Evolutionary conservation across 345 rosid genomes (phyloP).

Genomic region (Linum trigynum): DNA sequence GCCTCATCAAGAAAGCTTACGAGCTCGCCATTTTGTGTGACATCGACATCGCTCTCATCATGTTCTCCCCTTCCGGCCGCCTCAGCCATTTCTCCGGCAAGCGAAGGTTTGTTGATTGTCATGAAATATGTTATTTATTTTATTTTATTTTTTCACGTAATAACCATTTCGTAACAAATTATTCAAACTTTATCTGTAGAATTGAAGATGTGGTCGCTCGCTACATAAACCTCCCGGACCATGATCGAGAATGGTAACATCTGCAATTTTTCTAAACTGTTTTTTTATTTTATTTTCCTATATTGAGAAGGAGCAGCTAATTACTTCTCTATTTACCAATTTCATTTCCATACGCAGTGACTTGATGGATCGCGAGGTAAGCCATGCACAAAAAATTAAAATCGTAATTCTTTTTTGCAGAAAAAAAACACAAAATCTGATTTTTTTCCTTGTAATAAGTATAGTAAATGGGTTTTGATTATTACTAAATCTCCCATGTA

Average conservation of each 20-base stretch:
- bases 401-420: neutral
- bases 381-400: neutral
- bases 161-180: too few relatives aligned
- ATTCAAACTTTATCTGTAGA: neutral
- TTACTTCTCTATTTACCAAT: neutral
- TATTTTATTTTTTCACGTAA: too few relatives aligned
- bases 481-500: neutral
- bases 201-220: constrained; percentile 9
- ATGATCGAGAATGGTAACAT: constrained; percentile 5
- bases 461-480: neutral
- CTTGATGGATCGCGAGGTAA: constrained; percentile 22
- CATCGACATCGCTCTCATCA: neutral
- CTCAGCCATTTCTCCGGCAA: neutral
- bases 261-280: too few relatives aligned
- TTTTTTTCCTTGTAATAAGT: too few relatives aligned
- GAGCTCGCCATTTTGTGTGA: neutral
- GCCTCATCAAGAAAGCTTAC: neutral
- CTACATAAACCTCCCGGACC: constrained; percentile 5
- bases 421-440: too few relatives aligned
- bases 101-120: too few relatives aligned
- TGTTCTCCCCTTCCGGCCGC: neutral
- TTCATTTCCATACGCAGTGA: constrained; percentile 14
- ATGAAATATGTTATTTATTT: too few relatives aligned
- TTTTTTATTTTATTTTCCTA: neutral
- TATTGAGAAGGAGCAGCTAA: neutral